Conservation (phyloP, 164 flowering plant species). For the Echeveria elegans region DNA sequence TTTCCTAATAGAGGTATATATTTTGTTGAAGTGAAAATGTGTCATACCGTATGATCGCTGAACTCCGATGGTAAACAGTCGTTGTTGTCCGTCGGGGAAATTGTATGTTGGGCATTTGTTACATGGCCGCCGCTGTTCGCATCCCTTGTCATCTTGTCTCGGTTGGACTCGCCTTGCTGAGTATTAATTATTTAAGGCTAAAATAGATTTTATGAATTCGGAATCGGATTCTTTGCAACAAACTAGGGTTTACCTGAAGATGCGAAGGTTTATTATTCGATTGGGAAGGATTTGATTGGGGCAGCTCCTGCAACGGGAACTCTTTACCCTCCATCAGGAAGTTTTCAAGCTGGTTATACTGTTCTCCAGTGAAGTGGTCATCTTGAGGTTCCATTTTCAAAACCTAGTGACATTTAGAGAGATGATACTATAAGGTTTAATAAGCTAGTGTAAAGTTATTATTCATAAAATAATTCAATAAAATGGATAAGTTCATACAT, state of each 20-base stretch:
- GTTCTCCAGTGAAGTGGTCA: background rate
- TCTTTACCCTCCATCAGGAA: background rate
- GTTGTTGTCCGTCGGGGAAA: background rate
- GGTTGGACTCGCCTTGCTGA: background rate
- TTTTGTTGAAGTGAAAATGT: background rate
- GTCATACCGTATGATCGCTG: background rate
- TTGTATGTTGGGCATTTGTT: background rate
- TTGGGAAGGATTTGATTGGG: background rate
- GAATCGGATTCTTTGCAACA: background rate
- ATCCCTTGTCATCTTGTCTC: background rate
- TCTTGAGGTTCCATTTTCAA: background rate
- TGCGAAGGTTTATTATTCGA: background rate
- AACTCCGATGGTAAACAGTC: background rate
- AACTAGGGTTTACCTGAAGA: background rate
- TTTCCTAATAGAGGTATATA: background rate
- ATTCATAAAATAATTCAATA: background rate
- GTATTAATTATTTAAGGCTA: background rate
- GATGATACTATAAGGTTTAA: background rate
- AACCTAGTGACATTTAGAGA: background rate
- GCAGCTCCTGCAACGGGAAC: background rate
- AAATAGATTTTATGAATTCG: background rate
- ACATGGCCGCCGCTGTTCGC: background rate
- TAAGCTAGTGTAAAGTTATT: background rate
- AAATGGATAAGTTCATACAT: background rate
- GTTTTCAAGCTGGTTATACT: background rate